Base-by-base conservation (phyloP, 2,329 filamentous ascomycete species). In the Plenodomus lindquistii region DNA sequence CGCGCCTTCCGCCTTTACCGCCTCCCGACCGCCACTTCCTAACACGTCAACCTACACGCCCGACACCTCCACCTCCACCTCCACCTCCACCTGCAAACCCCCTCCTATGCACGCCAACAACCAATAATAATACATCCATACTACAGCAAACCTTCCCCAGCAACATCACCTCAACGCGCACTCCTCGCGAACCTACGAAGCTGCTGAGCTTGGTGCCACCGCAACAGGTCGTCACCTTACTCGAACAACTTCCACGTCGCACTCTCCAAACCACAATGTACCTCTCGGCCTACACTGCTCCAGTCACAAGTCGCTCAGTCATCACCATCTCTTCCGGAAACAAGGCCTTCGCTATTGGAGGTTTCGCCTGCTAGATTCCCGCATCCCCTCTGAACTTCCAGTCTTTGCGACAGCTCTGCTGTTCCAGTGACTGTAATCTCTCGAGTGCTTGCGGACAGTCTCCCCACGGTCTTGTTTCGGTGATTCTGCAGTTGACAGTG, bases 401-500 rank as follows among this genome's bases (percentile, higher is more conserved):
- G 70, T 65, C 62, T 62, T 64, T 62, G 61, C 60, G 57, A 61
- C 65, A 66, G 67, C 66, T 52, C 42, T 52, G 67, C 67, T 71
- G 61, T 69, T 60, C 29, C 58, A 58, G 40, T 40, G 65, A 69
- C 65, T 70, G 67, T 54, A 46, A 48, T 50, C 59, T 73, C n/a
- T 69, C 62, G 66, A 73, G 69, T 63, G 60, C 58, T 59, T 67
- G 68, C 68, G 66, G 65, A 60, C 55, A 44, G 64, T 71, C 65
- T 71, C 56, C 51, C 53, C 63, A 70, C 54, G 66, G 63, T 69
- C 68, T 72, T 73, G 67, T 71, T 69, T 59, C 63, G 65, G 71
- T 72, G 68, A 72, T 70, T 70, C 71, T 74, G 71, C 62, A 71
- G 72, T 66, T 70, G 70, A 72, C 72, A 66, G 72, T 72, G 71